phyloP scores from a whole-genome alignment of 2,329 filamentous ascomycete species.

The Fusarium beomiforme region DNA sequence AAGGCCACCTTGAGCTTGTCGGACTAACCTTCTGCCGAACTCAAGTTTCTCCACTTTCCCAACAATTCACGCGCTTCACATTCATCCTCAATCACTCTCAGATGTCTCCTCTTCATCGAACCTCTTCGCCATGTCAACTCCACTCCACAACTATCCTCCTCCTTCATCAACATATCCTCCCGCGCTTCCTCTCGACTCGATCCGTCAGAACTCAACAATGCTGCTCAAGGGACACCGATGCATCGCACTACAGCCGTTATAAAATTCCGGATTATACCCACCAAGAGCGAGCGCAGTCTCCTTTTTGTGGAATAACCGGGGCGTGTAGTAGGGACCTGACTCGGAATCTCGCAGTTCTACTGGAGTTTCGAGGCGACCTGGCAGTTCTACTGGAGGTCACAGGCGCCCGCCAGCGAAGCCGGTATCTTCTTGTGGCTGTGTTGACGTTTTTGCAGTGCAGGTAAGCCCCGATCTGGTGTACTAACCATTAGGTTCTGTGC shows the following conservation, averaged over 20 bases:
- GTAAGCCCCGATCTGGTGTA: not conserved
- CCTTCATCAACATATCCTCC: not conserved
- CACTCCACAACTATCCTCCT: not conserved
- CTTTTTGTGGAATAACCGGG: conserved; percentile 16
- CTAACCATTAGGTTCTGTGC: not conserved
- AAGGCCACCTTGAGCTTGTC: not conserved
- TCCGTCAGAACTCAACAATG: not conserved
- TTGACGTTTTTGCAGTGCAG: not conserved
- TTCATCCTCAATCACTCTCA: not conserved
- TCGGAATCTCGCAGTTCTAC: conserved; percentile 19
- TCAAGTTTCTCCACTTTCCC: not conserved
- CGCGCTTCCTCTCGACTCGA: not conserved
- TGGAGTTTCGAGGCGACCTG: conserved; percentile 16
- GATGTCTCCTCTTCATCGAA: not conserved
- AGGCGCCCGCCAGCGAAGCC: not conserved
- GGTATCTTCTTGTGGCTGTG: not conserved
- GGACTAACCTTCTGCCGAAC: accelerated
- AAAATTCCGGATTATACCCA: conserved; percentile 26
- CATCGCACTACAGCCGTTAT: conserved; percentile 14
- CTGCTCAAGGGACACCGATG: not conserved
- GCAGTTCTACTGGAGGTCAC: conserved; percentile 23
- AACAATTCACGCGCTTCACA: not conserved
- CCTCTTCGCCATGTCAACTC: conserved; percentile 3
- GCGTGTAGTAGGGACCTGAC: conserved; percentile 15
- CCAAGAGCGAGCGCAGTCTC: not conserved